Evolutionary conservation across 192 early-diverging fungal species (phyloP).

Genomic region (Coemansia sp.): DNA sequence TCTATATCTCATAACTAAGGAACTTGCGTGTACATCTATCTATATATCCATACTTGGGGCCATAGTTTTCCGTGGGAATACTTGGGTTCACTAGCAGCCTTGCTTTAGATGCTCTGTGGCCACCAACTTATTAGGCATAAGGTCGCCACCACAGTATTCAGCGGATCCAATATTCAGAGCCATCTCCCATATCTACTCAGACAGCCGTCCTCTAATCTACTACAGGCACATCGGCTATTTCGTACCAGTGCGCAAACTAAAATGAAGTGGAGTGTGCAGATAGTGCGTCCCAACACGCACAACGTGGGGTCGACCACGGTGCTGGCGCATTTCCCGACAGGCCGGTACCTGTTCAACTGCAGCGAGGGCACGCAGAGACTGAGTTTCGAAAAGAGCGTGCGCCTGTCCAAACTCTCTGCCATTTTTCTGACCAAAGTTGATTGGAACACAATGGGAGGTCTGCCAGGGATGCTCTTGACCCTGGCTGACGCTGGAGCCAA

Average conservation of each 20-base stretch:
- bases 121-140: background rate
- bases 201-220: too few relatives aligned
- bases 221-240: conserved; percentile 6
- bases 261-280: conserved; percentile 61
- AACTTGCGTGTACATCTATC: too few relatives aligned
- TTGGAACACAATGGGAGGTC: conserved; percentile 85
- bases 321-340: conserved; percentile 67
- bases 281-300: conserved; percentile 57
- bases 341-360: conserved; percentile 91
- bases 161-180: background rate
- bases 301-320: conserved; percentile 59
- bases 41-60: too few relatives aligned
- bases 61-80: too few relatives aligned
- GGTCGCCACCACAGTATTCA: background rate
- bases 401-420: conserved; percentile 66
- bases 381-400: conserved; percentile 71
- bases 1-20: too few relatives aligned
- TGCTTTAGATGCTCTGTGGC: background rate
- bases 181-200: background rate
- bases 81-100: too few relatives aligned
- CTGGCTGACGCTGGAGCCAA: conserved; percentile 70
- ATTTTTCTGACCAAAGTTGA: conserved; percentile 79
- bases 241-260: conserved; percentile 16
- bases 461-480: conserved; percentile 92
- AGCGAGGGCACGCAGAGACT: conserved; percentile 88